These are phyloP conservation scores for Saitozyma podzolica DNA, from an alignment of 768 basidiomycete species.

Conservation along the genomic window DNA sequence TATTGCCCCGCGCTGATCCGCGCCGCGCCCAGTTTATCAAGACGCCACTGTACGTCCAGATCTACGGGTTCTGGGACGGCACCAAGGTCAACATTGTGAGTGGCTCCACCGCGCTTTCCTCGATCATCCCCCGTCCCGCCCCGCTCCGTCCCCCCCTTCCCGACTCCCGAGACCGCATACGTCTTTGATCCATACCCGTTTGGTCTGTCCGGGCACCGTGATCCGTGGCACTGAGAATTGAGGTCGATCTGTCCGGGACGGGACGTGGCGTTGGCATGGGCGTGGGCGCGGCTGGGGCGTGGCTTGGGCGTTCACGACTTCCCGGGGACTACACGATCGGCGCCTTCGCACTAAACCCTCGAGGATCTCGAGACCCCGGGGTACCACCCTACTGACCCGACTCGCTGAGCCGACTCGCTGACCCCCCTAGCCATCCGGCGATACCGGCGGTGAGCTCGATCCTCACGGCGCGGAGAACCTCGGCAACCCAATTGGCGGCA, in stretches of 20 bases:
- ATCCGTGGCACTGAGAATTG: too few relatives aligned
- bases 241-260: too few relatives aligned
- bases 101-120: background rate
- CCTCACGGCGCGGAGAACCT: slow-evolving; percentile 55
- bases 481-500: slow-evolving; percentile 54
- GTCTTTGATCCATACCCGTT: background rate
- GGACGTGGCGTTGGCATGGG: too few relatives aligned
- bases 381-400: background rate
- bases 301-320: too few relatives aligned
- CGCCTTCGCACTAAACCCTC: too few relatives aligned
- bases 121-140: too few relatives aligned
- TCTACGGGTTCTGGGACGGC: slow-evolving; percentile 58
- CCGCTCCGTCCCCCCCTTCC: too few relatives aligned
- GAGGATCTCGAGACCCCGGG: too few relatives aligned
- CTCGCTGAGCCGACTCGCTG: background rate
- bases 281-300: too few relatives aligned
- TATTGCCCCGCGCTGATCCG: background rate
- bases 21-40: slow-evolving; percentile 52
- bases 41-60: slow-evolving; percentile 57
- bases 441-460: slow-evolving; percentile 56
- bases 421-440: slow-evolving; percentile 41
- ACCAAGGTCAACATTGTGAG: slow-evolving; percentile 55
- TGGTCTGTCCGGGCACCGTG: too few relatives aligned
- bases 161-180: background rate
- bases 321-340: too few relatives aligned